Evolutionary conservation across 2,329 filamentous ascomycete genomes (phyloP).

Genomic region (Diaporthe destruens): DNA sequence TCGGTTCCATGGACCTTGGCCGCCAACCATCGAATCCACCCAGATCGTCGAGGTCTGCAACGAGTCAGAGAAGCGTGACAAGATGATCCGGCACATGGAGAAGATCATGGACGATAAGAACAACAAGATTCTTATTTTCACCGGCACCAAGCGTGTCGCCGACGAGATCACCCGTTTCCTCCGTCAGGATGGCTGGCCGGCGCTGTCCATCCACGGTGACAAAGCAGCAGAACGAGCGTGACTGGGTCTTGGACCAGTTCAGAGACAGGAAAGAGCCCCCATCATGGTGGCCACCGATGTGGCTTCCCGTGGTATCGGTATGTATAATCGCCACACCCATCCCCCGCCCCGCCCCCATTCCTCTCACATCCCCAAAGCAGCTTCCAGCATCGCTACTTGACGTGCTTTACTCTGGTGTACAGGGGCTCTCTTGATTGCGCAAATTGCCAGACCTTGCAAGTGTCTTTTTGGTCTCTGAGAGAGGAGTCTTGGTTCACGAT

Average conservation of each 20-base stretch:
- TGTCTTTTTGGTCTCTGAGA: constrained; percentile 84
- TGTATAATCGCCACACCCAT: constrained; percentile 76
- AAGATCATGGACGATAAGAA: constrained; percentile 96
- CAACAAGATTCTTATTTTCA: constrained; percentile 97
- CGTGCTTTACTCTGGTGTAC: constrained; percentile 94
- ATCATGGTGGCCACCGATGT: constrained; percentile 99
- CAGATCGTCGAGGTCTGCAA: constrained; percentile 97
- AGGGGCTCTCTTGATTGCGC: constrained; percentile 89
- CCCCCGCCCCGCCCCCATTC: constrained; percentile 49
- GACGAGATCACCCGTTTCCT: constrained; percentile 98
- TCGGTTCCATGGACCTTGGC: constrained; percentile 95
- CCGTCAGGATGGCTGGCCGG: constrained; percentile 97
- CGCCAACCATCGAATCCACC: constrained; percentile 96
- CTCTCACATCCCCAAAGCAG: constrained; percentile 59
- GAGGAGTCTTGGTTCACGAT: constrained; percentile 87
- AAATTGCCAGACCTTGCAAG: constrained; percentile 84
- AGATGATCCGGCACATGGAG: constrained; percentile 97
- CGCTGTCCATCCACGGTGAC: constrained; percentile 97
- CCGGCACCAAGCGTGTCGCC: constrained; percentile 91
- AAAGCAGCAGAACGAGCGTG: constrained; percentile 99
- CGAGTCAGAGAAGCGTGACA: constrained; percentile 97
- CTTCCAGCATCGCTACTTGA: constrained; percentile 71
- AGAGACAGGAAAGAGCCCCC: constrained; percentile 98
- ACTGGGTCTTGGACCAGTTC: constrained; percentile 99
- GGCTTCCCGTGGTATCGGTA: constrained; percentile 99